These are phyloP conservation scores for Auxenochlorella protothecoides DNA, from an alignment of 139 green algal genomes.

Conservation along the genomic window DNA sequence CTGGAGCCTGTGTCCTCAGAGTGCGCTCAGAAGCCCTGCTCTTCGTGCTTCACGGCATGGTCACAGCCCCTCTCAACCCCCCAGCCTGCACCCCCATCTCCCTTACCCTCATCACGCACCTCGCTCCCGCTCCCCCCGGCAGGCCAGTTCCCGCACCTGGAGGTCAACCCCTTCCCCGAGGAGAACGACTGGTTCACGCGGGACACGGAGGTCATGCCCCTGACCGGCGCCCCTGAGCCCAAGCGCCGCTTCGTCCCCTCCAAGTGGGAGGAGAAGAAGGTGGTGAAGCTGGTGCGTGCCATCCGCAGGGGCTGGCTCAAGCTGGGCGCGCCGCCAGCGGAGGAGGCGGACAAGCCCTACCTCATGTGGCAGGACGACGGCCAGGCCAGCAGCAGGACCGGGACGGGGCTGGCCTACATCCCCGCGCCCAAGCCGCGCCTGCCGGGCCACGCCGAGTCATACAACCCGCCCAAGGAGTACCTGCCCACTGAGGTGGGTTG, in stretches of 20 bases:
- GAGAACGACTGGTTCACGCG: conserved; percentile 72
- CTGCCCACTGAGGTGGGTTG: conserved; percentile 65
- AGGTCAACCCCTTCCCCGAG: conserved; percentile 60
- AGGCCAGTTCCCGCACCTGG: conserved; percentile 78
- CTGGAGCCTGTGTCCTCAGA: too few species aligned
- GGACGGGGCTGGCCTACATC: conserved; percentile 77
- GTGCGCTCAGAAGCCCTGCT: too few species aligned
- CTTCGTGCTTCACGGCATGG: too few species aligned
- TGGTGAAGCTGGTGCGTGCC: conserved; percentile 78
- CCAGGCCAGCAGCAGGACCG: conserved; percentile 45
- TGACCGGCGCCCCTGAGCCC: conserved; percentile 75
- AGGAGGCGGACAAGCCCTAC: conserved; percentile 48
- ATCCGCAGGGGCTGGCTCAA: conserved; percentile 90
- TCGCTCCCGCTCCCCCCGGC: not conserved
- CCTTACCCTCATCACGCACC: not conserved
- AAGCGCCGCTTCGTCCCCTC: conserved; percentile 94
- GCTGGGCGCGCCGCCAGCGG: conserved; percentile 15
- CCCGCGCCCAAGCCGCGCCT: conserved; percentile 80
- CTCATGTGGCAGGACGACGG: conserved; percentile 88
- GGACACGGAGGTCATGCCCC: conserved; percentile 61
- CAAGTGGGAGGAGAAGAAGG: conserved; percentile 91
- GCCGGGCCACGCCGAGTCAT: conserved; percentile 83
- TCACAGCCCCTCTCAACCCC: too few species aligned
- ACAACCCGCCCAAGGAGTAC: conserved; percentile 95
- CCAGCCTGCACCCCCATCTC: too few species aligned